A percentile compares a stretch with the other conserved stretches of the same genome.
These are phyloP conservation scores for Phytophthora vignae DNA, from an alignment of 352 stramenopile species.

Conservation along the genomic window DNA sequence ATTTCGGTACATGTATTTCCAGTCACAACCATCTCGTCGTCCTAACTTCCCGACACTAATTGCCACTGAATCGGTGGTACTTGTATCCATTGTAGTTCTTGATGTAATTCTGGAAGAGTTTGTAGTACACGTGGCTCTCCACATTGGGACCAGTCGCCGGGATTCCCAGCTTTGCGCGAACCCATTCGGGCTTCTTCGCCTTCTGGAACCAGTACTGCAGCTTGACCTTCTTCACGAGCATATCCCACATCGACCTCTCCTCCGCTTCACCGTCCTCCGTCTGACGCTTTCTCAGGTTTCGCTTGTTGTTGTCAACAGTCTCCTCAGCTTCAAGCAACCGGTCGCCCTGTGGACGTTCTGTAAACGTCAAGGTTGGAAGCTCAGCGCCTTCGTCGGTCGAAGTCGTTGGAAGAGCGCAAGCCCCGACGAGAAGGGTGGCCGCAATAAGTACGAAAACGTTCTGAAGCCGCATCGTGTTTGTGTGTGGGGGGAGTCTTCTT, in stretches of 20 bases:
- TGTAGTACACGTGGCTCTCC: background rate
- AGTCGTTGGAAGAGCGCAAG: too few species aligned
- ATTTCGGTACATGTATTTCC: too few species aligned
- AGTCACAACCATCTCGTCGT: too few species aligned
- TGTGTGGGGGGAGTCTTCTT: too few species aligned
- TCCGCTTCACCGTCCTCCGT: background rate
- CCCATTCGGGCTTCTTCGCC: background rate
- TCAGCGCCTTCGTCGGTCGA: too few species aligned
- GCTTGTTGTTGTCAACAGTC: too few species aligned
- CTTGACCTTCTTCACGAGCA: background rate
- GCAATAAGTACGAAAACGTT: too few species aligned
- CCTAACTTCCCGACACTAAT: background rate
- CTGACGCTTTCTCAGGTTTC: background rate
- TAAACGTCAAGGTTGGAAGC: too few species aligned
- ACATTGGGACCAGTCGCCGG: background rate
- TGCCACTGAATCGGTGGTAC: slow-evolving; percentile 1
- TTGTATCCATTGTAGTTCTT: slow-evolving; percentile 3
- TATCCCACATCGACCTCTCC: background rate
- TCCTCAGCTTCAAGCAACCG: too few species aligned
- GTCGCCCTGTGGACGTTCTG: too few species aligned
- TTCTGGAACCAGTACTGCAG: slow-evolving; percentile 4
- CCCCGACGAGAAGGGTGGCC: too few species aligned
- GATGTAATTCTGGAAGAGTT: slow-evolving; percentile 1
- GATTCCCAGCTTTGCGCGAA: background rate
- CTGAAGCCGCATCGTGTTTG: too few species aligned